Conservation (phyloP, 768 basidiomycete species). For the Sarcodon aspratus region DNA sequence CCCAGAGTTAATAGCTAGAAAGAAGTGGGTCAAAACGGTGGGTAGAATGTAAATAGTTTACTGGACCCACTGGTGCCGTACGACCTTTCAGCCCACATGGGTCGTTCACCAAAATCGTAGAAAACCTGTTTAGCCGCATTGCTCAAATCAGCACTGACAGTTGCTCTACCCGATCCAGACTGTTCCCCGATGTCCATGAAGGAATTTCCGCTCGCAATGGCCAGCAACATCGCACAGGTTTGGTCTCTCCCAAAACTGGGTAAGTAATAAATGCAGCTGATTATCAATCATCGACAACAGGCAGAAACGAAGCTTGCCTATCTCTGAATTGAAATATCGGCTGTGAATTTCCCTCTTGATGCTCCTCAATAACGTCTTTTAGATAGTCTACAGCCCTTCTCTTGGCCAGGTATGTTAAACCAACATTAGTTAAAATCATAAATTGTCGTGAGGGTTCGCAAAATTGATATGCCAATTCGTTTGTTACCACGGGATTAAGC, state of each 20-base stretch:
- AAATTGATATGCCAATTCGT: constrained; percentile 78
- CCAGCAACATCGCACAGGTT: constrained; percentile 85
- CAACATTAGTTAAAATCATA: constrained; percentile 81
- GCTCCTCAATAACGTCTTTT: constrained; percentile 70
- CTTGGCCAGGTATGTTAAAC: constrained; percentile 71
- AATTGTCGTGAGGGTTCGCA: constrained; percentile 68
- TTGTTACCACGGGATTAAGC: constrained; percentile 46
- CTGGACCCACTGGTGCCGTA: constrained; percentile 60
- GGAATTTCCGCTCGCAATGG: constrained; percentile 75
- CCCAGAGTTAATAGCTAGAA: constrained; percentile 52
- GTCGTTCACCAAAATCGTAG: constrained; percentile 77
- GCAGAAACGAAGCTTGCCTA: constrained; percentile 32
- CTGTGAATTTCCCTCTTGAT: constrained; percentile 62
- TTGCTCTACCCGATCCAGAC: constrained; percentile 12
- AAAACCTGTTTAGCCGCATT: constrained; percentile 75
- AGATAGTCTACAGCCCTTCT: constrained; percentile 80
- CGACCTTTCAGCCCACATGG: constrained; percentile 64
- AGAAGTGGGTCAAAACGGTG: constrained; percentile 2
- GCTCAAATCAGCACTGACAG: constrained; percentile 47
- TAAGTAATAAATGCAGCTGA: neutral
- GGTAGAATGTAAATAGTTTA: constrained; percentile 18
- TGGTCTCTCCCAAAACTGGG: constrained; percentile 84
- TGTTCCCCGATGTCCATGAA: constrained; percentile 55
- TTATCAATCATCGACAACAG: neutral
- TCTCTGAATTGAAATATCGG: constrained; percentile 78